phyloP scores from a whole-genome alignment of 2,329 filamentous ascomycete genomes.

The Amesomyces nigricolor region DNA sequence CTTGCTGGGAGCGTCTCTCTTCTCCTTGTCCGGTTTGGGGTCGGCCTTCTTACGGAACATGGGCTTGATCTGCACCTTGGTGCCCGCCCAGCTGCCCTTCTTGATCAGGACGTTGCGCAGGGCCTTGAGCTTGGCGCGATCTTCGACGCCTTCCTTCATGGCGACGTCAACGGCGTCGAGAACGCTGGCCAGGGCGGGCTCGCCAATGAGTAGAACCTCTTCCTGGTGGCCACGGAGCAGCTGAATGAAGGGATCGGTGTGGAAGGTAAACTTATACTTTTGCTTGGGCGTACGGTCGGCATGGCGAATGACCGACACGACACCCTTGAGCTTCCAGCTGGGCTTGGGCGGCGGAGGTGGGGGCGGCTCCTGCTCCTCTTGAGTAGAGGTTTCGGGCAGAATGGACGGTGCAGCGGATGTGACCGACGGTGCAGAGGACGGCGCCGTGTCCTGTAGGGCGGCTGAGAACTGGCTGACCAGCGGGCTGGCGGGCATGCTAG shows the following conservation, averaged over 20 bases:
- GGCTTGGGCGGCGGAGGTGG: slow-evolving; percentile 74
- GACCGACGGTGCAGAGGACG: slow-evolving; percentile 37
- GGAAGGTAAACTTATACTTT: slow-evolving; percentile 99
- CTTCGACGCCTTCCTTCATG: slow-evolving; percentile 72
- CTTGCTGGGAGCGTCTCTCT: slow-evolving; percentile 25
- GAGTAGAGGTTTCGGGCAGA: slow-evolving; percentile 30
- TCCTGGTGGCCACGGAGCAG: slow-evolving; percentile 92
- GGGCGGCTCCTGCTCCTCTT: slow-evolving; percentile 42
- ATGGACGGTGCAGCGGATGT: slow-evolving; percentile 37
- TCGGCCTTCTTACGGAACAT: slow-evolving; percentile 91
- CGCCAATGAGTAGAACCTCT: slow-evolving; percentile 89
- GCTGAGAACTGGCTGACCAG: slow-evolving; percentile 22
- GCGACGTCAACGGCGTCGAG: slow-evolving; percentile 81
- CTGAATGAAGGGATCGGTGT: slow-evolving; percentile 92
- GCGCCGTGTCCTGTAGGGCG: slow-evolving; percentile 27
- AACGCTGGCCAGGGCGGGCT: slow-evolving; percentile 82
- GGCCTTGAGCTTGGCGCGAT: slow-evolving; percentile 76
- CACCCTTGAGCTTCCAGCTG: slow-evolving; percentile 97
- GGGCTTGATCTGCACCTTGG: slow-evolving; percentile 98
- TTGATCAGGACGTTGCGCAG: slow-evolving; percentile 83
- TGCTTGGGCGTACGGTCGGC: slow-evolving; percentile 97
- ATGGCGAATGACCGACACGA: slow-evolving; percentile 93
- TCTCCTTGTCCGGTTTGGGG: slow-evolving; percentile 31
- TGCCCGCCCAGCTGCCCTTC: slow-evolving; percentile 90
- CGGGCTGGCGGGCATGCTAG: slow-evolving; percentile 25